These are phyloP conservation scores for Calonectria hongkongensis DNA, from an alignment of 2,329 filamentous ascomycete species.

Conservation along the genomic window DNA sequence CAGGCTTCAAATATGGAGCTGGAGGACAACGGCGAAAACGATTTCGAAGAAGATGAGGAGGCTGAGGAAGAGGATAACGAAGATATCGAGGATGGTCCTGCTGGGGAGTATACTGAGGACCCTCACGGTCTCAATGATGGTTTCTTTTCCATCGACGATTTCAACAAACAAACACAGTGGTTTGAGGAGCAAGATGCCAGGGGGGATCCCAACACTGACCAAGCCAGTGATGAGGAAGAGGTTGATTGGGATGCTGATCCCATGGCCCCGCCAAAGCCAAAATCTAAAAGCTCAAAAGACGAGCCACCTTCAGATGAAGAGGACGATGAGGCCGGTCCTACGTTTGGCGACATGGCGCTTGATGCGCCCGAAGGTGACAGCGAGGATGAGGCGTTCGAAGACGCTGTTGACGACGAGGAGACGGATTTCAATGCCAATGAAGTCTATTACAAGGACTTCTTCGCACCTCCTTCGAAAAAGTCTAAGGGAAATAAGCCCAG, in stretches of 20 bases:
- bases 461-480: slow-evolving; percentile 88
- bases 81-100: slow-evolving; percentile 61
- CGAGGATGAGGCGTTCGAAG: slow-evolving; percentile 77
- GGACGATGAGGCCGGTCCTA: slow-evolving; percentile 86
- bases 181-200: slow-evolving; percentile 90
- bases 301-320: slow-evolving; percentile 62
- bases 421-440: slow-evolving; percentile 87
- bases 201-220: slow-evolving; percentile 84
- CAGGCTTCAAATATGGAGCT: slow-evolving; percentile 47
- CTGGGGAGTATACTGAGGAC: slow-evolving; percentile 73
- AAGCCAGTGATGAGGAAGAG: slow-evolving; percentile 88
- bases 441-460: slow-evolving; percentile 94
- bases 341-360: slow-evolving; percentile 87
- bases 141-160: slow-evolving; percentile 98
- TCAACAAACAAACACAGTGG: slow-evolving; percentile 94
- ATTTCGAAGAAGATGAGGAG: slow-evolving; percentile 61
- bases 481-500: slow-evolving; percentile 70
- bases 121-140: slow-evolving; percentile 94
- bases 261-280: slow-evolving; percentile 64
- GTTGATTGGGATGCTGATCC: slow-evolving; percentile 92
- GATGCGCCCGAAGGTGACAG: slow-evolving; percentile 82
- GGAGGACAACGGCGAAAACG: slow-evolving; percentile 55
- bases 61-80: slow-evolving; percentile 62
- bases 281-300: slow-evolving; percentile 56
- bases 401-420: slow-evolving; percentile 71